Conservation (phyloP, 225 moss, liverwort and hornwort genomes). For the Thuidium tamariscinum region DNA sequence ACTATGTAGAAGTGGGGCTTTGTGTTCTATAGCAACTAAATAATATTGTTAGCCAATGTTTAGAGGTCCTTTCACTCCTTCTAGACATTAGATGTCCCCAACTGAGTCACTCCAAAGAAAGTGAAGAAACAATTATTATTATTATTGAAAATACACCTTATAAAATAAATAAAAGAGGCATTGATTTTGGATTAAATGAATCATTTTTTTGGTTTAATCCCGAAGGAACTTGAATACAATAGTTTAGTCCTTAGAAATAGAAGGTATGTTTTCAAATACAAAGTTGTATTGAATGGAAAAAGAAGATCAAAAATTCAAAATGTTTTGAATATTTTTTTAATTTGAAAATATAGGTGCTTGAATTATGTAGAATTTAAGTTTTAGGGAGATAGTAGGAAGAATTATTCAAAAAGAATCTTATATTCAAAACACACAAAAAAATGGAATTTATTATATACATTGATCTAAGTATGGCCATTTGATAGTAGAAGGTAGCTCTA, state of each 20-base stretch:
- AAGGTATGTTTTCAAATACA: neutral
- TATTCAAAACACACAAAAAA: neutral
- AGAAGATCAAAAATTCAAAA: accelerated
- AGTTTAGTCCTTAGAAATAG: neutral
- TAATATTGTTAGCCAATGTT: neutral
- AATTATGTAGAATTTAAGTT: neutral
- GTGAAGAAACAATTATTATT: neutral
- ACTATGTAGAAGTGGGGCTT: neutral
- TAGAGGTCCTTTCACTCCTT: accelerated
- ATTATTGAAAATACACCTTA: too few species aligned
- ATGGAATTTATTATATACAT: neutral
- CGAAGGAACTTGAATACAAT: neutral
- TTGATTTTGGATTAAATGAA: accelerated
- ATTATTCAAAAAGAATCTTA: accelerated
- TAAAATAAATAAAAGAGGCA: too few species aligned
- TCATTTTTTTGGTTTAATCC: neutral
- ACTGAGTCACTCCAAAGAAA: neutral
- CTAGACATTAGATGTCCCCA: accelerated
- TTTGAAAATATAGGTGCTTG: accelerated
- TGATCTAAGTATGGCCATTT: accelerated
- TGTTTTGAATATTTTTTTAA: neutral
- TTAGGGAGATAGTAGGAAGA: neutral
- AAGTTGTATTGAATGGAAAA: neutral
- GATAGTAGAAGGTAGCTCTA: accelerated
- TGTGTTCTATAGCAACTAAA: neutral